Evolutionary conservation across 106 monocot species (phyloP).

Genomic region (Acorus gramineus): DNA sequence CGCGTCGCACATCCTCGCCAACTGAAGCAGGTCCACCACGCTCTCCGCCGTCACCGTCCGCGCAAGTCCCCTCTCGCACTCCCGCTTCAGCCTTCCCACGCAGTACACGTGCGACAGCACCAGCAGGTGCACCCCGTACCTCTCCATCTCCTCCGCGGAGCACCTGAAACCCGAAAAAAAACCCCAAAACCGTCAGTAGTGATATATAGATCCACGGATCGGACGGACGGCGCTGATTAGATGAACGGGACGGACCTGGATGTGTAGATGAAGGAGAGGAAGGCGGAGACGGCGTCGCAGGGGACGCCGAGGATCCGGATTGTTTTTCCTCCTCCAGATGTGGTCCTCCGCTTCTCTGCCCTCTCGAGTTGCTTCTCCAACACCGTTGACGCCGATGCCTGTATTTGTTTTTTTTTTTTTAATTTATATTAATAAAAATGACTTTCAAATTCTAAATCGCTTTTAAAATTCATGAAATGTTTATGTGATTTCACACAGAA

Average conservation of each 20-base stretch:
- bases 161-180: constrained; percentile 3
- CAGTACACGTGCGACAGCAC: constrained; percentile 14
- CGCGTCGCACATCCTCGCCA: no score
- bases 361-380: constrained; percentile 34
- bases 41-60: no score
- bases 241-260: constrained; percentile 16
- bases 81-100: no score
- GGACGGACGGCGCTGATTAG: background rate
- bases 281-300: constrained; percentile 54
- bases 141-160: constrained; percentile 17
- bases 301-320: constrained; percentile 63
- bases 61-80: no score
- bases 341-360: constrained; percentile 2
- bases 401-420: background rate
- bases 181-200: background rate
- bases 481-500: no score
- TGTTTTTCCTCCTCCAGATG: background rate
- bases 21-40: no score
- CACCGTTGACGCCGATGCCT: constrained; percentile 75
- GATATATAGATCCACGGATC: background rate
- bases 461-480: no score
- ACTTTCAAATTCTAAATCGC: background rate
- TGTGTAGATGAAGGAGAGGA: constrained; percentile 51
- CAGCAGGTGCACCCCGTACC: constrained; percentile 35
- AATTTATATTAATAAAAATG: background rate